Percentiles rank a stretch among this genome's conserved stretches.
Conservation (phyloP, 352 stramenopile genomes). For the Phytophthora kernoviae region DNA sequence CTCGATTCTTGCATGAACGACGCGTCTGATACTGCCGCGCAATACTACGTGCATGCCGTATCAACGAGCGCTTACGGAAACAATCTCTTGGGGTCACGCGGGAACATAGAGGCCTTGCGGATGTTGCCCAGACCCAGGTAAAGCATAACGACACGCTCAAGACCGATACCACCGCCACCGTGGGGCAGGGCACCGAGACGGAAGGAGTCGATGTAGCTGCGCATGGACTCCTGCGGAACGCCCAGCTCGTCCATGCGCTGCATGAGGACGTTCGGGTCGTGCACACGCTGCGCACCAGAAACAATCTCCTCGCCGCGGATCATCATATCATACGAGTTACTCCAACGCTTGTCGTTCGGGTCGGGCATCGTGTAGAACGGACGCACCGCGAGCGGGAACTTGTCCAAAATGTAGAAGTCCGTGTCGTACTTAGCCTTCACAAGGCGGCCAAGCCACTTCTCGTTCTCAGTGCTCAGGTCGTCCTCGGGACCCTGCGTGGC, state of each 20-base stretch:
- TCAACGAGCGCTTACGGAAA: slow-evolving; percentile 50
- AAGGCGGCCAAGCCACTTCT: slow-evolving; percentile 96
- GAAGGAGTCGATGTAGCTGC: slow-evolving; percentile 98
- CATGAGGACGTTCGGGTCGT: slow-evolving; percentile 95
- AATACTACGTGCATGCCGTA: slow-evolving; percentile 19
- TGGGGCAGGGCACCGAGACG: slow-evolving; percentile 98
- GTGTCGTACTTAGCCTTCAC: slow-evolving; percentile 99
- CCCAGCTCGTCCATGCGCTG: slow-evolving; percentile 89
- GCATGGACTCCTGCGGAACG: slow-evolving; percentile 90
- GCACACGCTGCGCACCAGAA: slow-evolving; percentile 98
- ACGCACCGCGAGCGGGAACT: slow-evolving; percentile 98
- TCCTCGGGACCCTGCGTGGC: slow-evolving; percentile 78
- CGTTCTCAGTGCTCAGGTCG: slow-evolving; percentile 94
- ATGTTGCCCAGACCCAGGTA: slow-evolving; percentile 99
- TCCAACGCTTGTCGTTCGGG: slow-evolving; percentile 92
- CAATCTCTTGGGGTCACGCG: slow-evolving; percentile 93
- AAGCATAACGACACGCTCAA: slow-evolving; percentile 99
- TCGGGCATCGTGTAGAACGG: slow-evolving; percentile 99
- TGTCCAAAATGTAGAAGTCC: slow-evolving; percentile 99
- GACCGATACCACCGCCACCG: slow-evolving; percentile 97
- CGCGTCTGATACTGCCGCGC: slow-evolving; percentile 8
- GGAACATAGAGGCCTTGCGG: slow-evolving; percentile 99
- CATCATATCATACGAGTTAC: slow-evolving; percentile 99
- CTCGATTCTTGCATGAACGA: background rate
- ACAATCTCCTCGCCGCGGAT: slow-evolving; percentile 99